Evolutionary conservation across 345 rosid genomes (phyloP).

Genomic region (Bruguiera sexangula): DNA sequence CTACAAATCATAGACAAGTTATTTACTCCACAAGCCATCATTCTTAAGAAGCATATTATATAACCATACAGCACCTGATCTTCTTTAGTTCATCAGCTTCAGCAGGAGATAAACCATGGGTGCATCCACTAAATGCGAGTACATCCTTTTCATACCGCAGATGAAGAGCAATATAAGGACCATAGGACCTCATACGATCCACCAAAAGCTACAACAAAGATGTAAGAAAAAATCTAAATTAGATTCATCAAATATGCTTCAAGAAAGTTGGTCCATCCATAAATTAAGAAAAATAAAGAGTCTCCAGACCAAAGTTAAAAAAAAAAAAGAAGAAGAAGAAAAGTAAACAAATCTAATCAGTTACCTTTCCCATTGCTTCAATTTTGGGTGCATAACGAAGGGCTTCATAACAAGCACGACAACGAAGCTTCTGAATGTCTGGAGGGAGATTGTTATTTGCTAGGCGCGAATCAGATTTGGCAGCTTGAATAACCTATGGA

Average conservation of each 20-base stretch:
- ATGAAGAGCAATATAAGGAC: constrained; percentile 76
- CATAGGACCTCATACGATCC: constrained; percentile 74
- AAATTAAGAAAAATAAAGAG: constrained; percentile 13
- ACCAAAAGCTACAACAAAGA: constrained; percentile 59
- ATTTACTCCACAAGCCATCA: neutral
- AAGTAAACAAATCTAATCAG: constrained; percentile 39
- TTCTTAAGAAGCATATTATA: neutral
- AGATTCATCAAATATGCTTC: neutral
- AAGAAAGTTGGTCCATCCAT: constrained; percentile 9
- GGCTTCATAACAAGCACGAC: constrained; percentile 80
- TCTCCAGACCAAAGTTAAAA: neutral
- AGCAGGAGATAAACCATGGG: constrained; percentile 58
- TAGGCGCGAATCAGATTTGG: constrained; percentile 87
- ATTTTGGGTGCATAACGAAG: constrained; percentile 72
- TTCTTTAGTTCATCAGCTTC: constrained; percentile 79
- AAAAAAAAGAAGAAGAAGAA: constrained; percentile 27
- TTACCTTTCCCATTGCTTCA: constrained; percentile 77
- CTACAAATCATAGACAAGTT: constrained; percentile 42
- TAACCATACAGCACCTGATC: constrained; percentile 48
- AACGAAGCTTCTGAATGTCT: constrained; percentile 77
- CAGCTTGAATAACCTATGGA: constrained; percentile 68
- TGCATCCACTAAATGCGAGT: constrained; percentile 91
- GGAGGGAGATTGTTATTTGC: constrained; percentile 74
- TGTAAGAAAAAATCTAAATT: constrained; percentile 8
- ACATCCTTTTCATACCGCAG: constrained; percentile 85